A percentile compares a stretch with the other conserved stretches of the same genome.
These are phyloP conservation scores for Claviceps quebecensis DNA, from an alignment of 2,329 filamentous ascomycete genomes.

Conservation along the genomic window DNA sequence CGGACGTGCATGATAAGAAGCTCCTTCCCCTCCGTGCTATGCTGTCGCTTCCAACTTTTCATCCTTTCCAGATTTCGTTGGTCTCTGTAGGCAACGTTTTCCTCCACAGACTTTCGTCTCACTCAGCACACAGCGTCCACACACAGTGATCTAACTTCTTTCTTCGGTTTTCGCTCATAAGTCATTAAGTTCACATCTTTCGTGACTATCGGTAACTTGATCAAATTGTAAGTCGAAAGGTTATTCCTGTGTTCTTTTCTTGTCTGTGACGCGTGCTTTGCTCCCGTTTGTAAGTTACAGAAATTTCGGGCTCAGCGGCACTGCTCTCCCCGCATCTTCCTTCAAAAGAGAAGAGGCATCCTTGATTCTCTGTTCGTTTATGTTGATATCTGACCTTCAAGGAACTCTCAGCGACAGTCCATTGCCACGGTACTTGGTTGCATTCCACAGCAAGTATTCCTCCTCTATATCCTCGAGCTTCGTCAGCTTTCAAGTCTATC, in stretches of 20 bases:
- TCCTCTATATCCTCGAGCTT: background rate
- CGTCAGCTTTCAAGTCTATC: no score
- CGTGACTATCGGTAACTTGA: background rate
- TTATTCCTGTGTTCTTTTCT: background rate
- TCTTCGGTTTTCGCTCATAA: background rate
- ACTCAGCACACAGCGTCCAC: slow-evolving; percentile 1
- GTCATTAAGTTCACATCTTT: background rate
- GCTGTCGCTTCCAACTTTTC: slow-evolving; percentile 5
- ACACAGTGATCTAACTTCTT: background rate
- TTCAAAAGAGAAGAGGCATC: background rate
- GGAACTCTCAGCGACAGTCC: background rate
- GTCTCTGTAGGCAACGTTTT: background rate
- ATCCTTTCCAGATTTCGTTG: background rate
- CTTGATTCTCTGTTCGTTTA: background rate
- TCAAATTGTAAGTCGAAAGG: background rate
- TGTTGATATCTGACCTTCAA: background rate
- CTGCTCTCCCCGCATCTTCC: no score
- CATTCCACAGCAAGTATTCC: background rate
- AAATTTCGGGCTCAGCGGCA: background rate
- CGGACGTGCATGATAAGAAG: background rate
- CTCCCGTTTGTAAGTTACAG: background rate
- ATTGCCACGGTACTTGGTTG: background rate
- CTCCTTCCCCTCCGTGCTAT: slow-evolving; percentile 1
- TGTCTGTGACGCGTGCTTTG: background rate
- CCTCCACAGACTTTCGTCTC: background rate